These are phyloP conservation scores for Microstroma glucosiphilum DNA, from an alignment of 1,284 basidiomycete genomes.

Conservation along the genomic window DNA sequence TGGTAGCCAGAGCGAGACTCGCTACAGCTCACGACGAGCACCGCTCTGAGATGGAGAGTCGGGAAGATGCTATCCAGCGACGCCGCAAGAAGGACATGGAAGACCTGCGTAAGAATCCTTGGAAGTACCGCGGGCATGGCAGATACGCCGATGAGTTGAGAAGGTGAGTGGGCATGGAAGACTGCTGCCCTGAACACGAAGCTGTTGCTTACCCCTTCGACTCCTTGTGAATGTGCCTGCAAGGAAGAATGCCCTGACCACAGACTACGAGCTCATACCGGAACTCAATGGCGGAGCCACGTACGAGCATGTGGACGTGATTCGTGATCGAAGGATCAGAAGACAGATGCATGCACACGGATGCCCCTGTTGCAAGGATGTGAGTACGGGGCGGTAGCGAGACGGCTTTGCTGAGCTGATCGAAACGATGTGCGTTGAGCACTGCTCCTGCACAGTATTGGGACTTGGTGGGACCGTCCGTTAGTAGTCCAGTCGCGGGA, in stretches of 20 bases:
- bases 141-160: background rate
- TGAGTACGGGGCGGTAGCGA: too few species aligned
- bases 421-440: too few species aligned
- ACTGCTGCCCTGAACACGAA: too few species aligned
- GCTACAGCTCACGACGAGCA: background rate
- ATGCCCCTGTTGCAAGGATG: conserved; percentile 4
- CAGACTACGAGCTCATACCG: background rate
- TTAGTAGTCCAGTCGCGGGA: too few species aligned
- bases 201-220: background rate
- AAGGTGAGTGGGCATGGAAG: too few species aligned
- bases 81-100: background rate
- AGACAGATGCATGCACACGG: conserved; percentile 1
- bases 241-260: background rate
- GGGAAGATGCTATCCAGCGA: background rate
- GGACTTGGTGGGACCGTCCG: too few species aligned
- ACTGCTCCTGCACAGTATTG: too few species aligned
- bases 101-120: background rate
- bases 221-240: too few species aligned
- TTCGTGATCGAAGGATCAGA: background rate
- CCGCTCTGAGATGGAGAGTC: background rate
- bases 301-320: conserved; percentile 1
- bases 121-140: background rate
- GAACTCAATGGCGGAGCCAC: conserved; percentile 1
- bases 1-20: background rate
- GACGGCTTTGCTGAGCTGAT: background rate